Evolutionary conservation across 345 rosid genomes (phyloP).

Genomic region (Corchorus capsularis): DNA sequence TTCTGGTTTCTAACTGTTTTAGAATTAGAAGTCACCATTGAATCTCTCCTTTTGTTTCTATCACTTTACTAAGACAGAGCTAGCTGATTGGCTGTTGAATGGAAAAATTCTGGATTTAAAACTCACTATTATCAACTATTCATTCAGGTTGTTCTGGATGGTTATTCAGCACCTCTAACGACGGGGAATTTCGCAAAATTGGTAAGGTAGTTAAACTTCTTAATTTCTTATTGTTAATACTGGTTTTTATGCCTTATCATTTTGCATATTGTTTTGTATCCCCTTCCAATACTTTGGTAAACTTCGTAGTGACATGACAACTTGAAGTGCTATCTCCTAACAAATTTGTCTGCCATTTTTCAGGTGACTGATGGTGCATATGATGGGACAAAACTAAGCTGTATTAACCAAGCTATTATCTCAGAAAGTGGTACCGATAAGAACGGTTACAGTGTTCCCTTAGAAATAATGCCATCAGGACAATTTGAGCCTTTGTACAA

Average conservation of each 20-base stretch:
- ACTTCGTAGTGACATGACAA: background rate
- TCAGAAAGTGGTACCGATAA: slow-evolving; percentile 57
- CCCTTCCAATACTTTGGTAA: background rate
- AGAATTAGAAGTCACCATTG: background rate
- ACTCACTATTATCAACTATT: background rate
- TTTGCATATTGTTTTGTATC: background rate
- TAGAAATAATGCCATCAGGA: slow-evolving; percentile 88
- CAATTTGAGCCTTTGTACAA: slow-evolving; percentile 93
- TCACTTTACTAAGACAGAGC: slow-evolving; percentile 6
- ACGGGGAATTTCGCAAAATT: slow-evolving; percentile 86
- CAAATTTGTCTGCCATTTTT: slow-evolving; percentile 9
- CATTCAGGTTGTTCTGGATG: slow-evolving; percentile 76
- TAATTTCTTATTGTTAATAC: slow-evolving; percentile 26
- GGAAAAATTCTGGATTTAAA: background rate
- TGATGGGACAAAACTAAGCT: slow-evolving; percentile 62
- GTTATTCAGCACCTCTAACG: slow-evolving; percentile 90
- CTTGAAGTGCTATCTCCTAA: background rate
- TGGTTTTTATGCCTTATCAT: slow-evolving; percentile 2
- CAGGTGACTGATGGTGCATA: slow-evolving; percentile 84
- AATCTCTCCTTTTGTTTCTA: background rate
- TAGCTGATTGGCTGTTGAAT: background rate
- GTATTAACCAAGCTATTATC: slow-evolving; percentile 72
- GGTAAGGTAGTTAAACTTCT: slow-evolving; percentile 84
- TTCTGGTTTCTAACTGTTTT: background rate
- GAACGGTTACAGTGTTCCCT: slow-evolving; percentile 63